phyloP scores from a whole-genome alignment of 2,329 filamentous ascomycete genomes.

The Monosporascus sp. region DNA sequence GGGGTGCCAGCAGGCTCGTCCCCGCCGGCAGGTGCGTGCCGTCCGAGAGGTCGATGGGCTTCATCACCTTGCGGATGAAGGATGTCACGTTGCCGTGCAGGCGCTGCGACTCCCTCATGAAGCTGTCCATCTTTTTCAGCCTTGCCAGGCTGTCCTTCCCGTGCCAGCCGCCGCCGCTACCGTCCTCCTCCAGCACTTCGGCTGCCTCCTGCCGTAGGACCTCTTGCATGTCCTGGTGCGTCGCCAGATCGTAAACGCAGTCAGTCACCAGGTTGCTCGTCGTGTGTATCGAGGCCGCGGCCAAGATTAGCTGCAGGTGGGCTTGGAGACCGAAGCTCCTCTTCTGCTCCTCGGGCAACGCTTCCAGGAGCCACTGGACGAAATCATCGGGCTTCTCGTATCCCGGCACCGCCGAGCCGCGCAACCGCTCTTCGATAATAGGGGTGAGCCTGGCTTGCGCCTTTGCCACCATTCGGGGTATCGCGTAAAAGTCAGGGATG shows the following conservation, averaged over 20 bases:
- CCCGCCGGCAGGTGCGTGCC: slow-evolving; percentile 44
- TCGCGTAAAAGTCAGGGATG: slow-evolving; percentile 41
- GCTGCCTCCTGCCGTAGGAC: slow-evolving; percentile 47
- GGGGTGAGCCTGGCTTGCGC: slow-evolving; percentile 40
- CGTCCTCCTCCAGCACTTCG: slow-evolving; percentile 23
- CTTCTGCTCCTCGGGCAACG: slow-evolving; percentile 30
- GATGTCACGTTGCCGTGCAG: slow-evolving; percentile 32
- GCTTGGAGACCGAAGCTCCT: slow-evolving; percentile 32
- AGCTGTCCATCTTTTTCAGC: slow-evolving; percentile 36
- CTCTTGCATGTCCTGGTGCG: slow-evolving; percentile 43
- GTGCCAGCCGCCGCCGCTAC: slow-evolving; percentile 21
- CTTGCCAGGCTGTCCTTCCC: slow-evolving; percentile 31
- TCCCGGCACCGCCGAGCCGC: slow-evolving; percentile 32
- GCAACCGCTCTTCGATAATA: slow-evolving; percentile 41
- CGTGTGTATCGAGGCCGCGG: slow-evolving; percentile 48
- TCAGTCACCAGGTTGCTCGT: slow-evolving; percentile 41
- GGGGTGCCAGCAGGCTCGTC: slow-evolving; percentile 36
- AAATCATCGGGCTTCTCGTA: slow-evolving; percentile 41
- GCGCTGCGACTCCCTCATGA: slow-evolving; percentile 33
- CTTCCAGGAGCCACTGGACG: slow-evolving; percentile 41
- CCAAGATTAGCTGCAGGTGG: slow-evolving; percentile 36
- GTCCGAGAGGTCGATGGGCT: slow-evolving; percentile 47
- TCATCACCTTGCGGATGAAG: slow-evolving; percentile 46
- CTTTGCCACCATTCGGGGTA: slow-evolving; percentile 36
- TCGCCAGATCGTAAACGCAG: slow-evolving; percentile 47